Conservation (phyloP, 108 stramenopile genomes). For the Conticribra guillardii region DNA sequence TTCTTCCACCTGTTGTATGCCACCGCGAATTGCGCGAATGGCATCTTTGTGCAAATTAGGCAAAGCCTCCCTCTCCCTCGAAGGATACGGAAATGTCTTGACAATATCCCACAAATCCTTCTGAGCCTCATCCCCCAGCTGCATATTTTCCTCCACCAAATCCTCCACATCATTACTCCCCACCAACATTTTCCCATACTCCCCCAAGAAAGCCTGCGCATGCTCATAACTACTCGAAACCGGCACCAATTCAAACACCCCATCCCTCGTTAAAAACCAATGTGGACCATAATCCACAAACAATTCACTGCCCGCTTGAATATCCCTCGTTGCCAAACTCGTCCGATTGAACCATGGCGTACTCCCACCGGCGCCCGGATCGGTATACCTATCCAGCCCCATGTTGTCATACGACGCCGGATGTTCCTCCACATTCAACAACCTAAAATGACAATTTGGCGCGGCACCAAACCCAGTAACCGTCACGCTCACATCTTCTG, state of each 20-base stretch:
- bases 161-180: conserved; percentile 32
- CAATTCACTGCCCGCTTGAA: conserved; percentile 76
- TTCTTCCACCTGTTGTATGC: conserved; percentile 44
- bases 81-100: conserved; percentile 40
- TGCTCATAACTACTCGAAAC: conserved; percentile 26
- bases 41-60: conserved; percentile 43
- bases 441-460: conserved; percentile 53
- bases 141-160: conserved; percentile 52
- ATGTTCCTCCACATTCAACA: conserved; percentile 50
- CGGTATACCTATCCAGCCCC: conserved; percentile 44
- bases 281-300: conserved; percentile 74
- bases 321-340: conserved; percentile 53
- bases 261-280: conserved; percentile 47
- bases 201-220: conserved; percentile 34
- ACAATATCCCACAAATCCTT: conserved; percentile 47
- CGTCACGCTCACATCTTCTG: conserved; percentile 44
- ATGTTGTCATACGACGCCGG: conserved; percentile 28
- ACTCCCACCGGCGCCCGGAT: conserved; percentile 51
- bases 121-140: conserved; percentile 43
- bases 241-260: conserved; percentile 43
- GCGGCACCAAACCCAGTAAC: conserved; percentile 54
- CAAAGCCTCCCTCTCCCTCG: conserved; percentile 50
- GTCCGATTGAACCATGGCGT: conserved; percentile 50
- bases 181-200: conserved; percentile 44
- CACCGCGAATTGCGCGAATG: conserved; percentile 44